phyloP scores from a whole-genome alignment of 257 asterid species.

The Nicotiana undulata region DNA sequence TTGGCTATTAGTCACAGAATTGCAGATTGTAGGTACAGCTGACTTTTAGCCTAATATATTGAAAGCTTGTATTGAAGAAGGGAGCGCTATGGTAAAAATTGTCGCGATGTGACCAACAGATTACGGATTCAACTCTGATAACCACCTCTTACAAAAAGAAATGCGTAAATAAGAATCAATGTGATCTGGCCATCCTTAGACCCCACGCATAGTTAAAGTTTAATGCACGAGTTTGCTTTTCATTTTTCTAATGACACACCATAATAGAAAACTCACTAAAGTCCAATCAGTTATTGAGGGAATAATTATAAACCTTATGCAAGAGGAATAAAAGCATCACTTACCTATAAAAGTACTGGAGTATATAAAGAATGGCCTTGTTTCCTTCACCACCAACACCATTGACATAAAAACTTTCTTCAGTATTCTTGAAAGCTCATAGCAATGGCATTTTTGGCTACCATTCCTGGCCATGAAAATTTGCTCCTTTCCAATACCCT shows the following conservation, averaged over 20 bases:
- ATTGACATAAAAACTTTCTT: not conserved
- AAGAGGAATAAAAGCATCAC: not conserved
- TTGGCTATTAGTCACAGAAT: too few species aligned
- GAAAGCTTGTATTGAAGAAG: not conserved
- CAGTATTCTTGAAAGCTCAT: not conserved
- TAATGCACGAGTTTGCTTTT: too few species aligned
- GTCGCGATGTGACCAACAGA: too few species aligned
- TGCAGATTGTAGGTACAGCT: too few species aligned
- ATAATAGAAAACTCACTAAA: too few species aligned
- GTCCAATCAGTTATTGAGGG: not conserved
- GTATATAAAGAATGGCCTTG: not conserved
- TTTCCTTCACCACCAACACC: not conserved
- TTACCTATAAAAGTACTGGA: not conserved
- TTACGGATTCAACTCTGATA: too few species aligned
- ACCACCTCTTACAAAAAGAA: too few species aligned
- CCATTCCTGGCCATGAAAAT: slow-evolving; percentile 16
- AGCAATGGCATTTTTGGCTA: slow-evolving; percentile 39
- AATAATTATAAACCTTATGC: slow-evolving; percentile 4
- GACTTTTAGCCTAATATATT: not conserved
- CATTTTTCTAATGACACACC: too few species aligned
- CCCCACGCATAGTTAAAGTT: too few species aligned
- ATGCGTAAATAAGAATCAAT: too few species aligned
- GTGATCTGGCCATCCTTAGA: too few species aligned
- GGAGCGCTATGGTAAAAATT: too few species aligned
- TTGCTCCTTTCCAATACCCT: slow-evolving; percentile 10